Evolutionary conservation across 176 grass and related monocot species (phyloP), one percentile per base, ranked within the genome.

Genomic region (Panicum miliaceum): DNA sequence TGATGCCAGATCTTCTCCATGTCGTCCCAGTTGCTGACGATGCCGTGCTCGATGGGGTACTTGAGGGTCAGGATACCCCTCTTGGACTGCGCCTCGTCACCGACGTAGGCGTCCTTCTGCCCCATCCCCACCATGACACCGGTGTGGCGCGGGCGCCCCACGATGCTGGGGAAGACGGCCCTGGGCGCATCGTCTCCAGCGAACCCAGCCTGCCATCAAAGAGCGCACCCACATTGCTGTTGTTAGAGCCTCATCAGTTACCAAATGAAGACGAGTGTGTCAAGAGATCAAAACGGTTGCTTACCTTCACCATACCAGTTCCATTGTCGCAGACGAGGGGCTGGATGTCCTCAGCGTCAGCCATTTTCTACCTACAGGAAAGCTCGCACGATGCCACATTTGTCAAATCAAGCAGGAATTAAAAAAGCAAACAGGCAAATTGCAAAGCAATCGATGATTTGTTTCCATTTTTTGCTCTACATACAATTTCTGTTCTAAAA

Each of bases 1-100:
- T 93, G 92, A 68, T 93, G 92, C 92, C 92, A 93, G 79, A 93
- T 93, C 88, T 93, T 93, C 86, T 93, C 92, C 92, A 93, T 93
- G 41, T 93, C 92, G 27, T 93, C 92, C 92, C 92, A 93, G 88
- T 93, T 93, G 88, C 79, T 88, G 38, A 93, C 92, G 52, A 93
- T 93, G 8, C 92, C 92, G 19, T 93, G 92, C 82, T 93, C 92
- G 25, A 93, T 93, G 25, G 92, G 92, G 79, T 93, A 93, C 82
- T 93, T 93, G 73, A 93, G 88, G 46, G 91, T 93, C 13, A 93
- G 36, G 68, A 93, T 93, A 80, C 91, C 91, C 72, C 91, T 84
- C 91, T 93, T 93, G 16, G 91, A 93, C 78, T 93, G 91, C 3
- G 91, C 91, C 88, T 93, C 91, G 15, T 93, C 91, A 0, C 91